phyloP scores from a whole-genome alignment of 306 rosid genomes.

The Mimosa pudica region DNA sequence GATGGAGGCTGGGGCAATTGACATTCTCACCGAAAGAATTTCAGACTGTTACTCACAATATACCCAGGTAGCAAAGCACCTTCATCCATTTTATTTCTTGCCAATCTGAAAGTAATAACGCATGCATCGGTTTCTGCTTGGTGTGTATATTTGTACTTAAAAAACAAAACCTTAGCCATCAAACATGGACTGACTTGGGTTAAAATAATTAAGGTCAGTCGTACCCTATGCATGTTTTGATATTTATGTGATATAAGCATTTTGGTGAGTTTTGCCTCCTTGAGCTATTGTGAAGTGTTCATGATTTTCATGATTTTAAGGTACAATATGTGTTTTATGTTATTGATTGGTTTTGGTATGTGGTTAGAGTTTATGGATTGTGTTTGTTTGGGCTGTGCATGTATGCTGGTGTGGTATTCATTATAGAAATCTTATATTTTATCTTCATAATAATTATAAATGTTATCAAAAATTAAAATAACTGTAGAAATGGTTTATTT shows the following conservation, averaged over 20 bases:
- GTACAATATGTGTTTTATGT: background rate
- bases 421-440: too few species aligned
- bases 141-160: background rate
- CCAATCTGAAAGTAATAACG: slow-evolving; percentile 13
- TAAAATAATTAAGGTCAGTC: too few species aligned
- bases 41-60: slow-evolving; percentile 65
- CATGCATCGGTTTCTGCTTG: slow-evolving; percentile 27
- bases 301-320: background rate
- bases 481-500: too few species aligned
- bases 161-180: slow-evolving; percentile 3
- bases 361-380: background rate
- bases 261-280: background rate
- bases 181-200: background rate
- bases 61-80: slow-evolving; percentile 68
- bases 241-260: background rate
- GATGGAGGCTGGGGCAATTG: slow-evolving; percentile 94
- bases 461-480: too few species aligned
- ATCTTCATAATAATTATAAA: too few species aligned
- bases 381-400: background rate
- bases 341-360: background rate
- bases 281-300: too few species aligned
- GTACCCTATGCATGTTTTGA: too few species aligned
- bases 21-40: slow-evolving; percentile 76
- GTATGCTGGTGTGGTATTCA: background rate
- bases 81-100: slow-evolving; percentile 22